Conservation (phyloP, 163 green algal species). For the Smithsoniella earleae region DNA sequence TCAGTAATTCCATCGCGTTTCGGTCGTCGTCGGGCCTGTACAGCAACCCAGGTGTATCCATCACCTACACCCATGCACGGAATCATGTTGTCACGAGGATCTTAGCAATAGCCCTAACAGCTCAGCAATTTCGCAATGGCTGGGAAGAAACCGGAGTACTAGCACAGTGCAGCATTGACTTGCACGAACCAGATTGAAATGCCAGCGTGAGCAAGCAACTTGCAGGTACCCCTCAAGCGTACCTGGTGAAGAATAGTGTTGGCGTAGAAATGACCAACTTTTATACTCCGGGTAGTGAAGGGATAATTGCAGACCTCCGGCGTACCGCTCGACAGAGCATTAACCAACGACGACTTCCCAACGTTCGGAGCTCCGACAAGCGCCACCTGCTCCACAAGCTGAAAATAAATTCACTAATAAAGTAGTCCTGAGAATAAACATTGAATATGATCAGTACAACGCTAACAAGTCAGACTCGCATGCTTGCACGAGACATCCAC, state of each 20-base stretch:
- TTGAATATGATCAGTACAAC: too few species aligned
- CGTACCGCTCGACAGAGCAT: slow-evolving; percentile 61
- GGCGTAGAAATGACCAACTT: slow-evolving; percentile 97
- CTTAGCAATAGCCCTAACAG: too few species aligned
- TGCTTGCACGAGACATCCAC: not conserved
- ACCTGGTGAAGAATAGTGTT: slow-evolving; percentile 71
- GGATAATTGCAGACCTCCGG: slow-evolving; percentile 93
- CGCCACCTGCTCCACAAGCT: slow-evolving; percentile 66
- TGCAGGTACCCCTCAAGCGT: not conserved
- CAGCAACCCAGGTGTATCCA: slow-evolving; percentile 93
- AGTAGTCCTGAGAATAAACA: too few species aligned
- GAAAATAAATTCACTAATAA: not conserved
- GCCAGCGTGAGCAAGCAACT: not conserved
- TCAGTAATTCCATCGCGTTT: slow-evolving; percentile 94
- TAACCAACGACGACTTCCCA: slow-evolving; percentile 84
- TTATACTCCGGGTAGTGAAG: slow-evolving; percentile 94
- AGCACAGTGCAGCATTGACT: not conserved
- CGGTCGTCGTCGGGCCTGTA: slow-evolving; percentile 65
- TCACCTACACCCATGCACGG: too few species aligned
- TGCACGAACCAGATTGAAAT: not conserved
- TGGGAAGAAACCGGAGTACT: not conserved
- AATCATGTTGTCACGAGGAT: not conserved
- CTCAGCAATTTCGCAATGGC: too few species aligned
- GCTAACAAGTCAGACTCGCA: not conserved
- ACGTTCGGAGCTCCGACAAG: slow-evolving; percentile 96